phyloP scores from a whole-genome alignment of 352 stramenopile genomes.

The Phytophthora podocarpi region DNA sequence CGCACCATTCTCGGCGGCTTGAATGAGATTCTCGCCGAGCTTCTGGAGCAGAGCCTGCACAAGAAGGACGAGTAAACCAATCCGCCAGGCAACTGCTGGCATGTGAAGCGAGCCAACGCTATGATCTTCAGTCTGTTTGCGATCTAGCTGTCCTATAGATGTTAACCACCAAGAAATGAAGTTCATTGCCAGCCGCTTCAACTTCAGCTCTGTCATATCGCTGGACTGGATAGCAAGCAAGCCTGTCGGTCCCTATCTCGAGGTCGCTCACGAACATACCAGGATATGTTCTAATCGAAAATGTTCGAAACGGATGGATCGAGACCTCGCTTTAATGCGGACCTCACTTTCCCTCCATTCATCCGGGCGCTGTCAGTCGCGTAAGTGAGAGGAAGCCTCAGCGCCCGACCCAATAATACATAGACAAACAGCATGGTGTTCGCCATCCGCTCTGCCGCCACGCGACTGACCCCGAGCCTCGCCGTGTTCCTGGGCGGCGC shows the following conservation, averaged over 20 bases:
- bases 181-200: background rate
- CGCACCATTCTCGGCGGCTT: slow-evolving; percentile 96
- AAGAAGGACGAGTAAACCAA: slow-evolving; percentile 51
- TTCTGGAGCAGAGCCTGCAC: slow-evolving; percentile 74
- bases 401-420: background rate
- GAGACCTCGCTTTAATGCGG: background rate
- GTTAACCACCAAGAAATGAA: slow-evolving; percentile 1
- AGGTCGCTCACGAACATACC: background rate
- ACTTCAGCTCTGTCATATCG: no score
- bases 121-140: background rate
- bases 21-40: slow-evolving; percentile 95
- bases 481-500: slow-evolving; percentile 64
- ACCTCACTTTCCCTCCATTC: slow-evolving; percentile 6
- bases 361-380: slow-evolving; percentile 16
- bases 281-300: background rate
- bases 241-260: no score
- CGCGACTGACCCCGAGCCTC: slow-evolving; percentile 47
- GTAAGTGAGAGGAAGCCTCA: slow-evolving; percentile 2
- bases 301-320: background rate
- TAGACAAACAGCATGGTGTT: slow-evolving; percentile 56
- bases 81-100: background rate
- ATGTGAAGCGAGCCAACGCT: background rate
- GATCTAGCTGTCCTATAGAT: slow-evolving; percentile 21
- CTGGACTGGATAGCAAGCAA: no score
- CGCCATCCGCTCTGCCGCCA: slow-evolving; percentile 49